A percentile compares a stretch with the other conserved stretches of the same genome.
Conservation (phyloP, 2,329 filamentous ascomycete genomes). For the Knoxdaviesia proteae region DNA sequence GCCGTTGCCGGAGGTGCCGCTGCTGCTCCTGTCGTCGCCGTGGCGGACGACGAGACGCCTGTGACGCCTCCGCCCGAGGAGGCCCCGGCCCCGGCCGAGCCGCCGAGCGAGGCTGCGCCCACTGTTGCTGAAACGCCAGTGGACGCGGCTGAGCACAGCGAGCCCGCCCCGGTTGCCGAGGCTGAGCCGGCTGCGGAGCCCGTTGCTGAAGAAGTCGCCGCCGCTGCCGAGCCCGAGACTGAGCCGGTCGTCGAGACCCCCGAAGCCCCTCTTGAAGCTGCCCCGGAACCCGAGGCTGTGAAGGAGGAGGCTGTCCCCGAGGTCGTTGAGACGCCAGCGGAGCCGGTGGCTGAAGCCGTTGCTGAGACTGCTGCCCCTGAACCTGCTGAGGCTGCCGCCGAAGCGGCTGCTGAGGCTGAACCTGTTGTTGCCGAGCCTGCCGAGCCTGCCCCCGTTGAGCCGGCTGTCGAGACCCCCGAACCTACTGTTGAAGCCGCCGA, state of each 20-base stretch:
- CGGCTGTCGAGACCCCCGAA: background rate
- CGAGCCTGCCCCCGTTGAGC: background rate
- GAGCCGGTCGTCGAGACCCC: background rate
- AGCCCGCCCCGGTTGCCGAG: background rate
- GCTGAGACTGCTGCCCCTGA: background rate
- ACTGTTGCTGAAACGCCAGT: conserved; percentile 1
- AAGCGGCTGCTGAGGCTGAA: background rate
- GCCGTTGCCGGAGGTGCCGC: background rate
- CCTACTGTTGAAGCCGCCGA: background rate
- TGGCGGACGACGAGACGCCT: background rate
- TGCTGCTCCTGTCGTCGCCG: background rate
- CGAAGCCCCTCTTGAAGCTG: background rate
- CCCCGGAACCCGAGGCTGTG: background rate
- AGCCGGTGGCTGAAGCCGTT: conserved; percentile 2
- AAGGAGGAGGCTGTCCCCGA: background rate
- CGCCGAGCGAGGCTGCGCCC: conserved; percentile 1
- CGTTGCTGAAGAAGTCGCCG: background rate
- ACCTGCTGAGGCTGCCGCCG: background rate
- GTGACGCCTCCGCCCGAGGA: too few species aligned
- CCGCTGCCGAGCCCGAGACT: background rate
- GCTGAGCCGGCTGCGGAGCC: conserved; percentile 4
- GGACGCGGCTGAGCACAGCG: too few species aligned
- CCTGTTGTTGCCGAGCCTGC: background rate
- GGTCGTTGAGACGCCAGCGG: background rate
- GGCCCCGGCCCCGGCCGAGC: too few species aligned